phyloP scores from a whole-genome alignment of 192 early-diverging fungal genomes.

The Backusella tarrabulga region DNA sequence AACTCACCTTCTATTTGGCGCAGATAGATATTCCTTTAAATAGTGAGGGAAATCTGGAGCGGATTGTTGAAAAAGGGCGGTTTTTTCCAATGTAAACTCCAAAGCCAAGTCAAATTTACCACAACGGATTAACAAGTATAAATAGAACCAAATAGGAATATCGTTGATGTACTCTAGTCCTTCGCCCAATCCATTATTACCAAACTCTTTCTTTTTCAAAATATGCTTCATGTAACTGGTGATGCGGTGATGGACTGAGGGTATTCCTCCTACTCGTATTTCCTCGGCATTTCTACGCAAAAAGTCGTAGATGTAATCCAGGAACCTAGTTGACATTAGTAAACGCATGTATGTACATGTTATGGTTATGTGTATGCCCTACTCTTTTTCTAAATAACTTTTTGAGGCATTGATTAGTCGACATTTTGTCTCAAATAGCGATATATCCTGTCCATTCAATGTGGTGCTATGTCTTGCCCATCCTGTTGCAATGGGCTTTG shows the following conservation, averaged over 20 bases:
- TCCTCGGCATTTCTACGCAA: background rate
- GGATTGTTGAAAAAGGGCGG: slow-evolving; percentile 47
- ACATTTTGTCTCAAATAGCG: background rate
- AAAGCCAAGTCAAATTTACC: slow-evolving; percentile 71
- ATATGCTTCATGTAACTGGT: slow-evolving; percentile 3
- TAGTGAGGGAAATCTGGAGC: slow-evolving; percentile 72
- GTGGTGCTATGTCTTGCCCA: background rate
- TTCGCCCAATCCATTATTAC: background rate
- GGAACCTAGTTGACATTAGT: background rate
- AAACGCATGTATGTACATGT: background rate
- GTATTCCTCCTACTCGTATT: background rate
- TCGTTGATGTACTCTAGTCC: slow-evolving; percentile 36
- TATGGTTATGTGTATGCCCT: background rate
- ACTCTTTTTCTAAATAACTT: slow-evolving; percentile 21
- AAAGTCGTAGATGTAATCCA: slow-evolving; percentile 7
- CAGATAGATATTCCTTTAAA: slow-evolving; percentile 56
- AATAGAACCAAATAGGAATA: slow-evolving; percentile 83
- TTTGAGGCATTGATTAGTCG: slow-evolving; percentile 12
- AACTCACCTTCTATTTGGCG: slow-evolving; percentile 1
- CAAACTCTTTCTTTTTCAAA: slow-evolving; percentile 1
- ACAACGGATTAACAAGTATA: slow-evolving; percentile 78
- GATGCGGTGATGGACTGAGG: background rate
- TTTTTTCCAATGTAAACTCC: slow-evolving; percentile 58
- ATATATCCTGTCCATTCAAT: background rate
- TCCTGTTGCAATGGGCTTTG: background rate